Evolutionary conservation across 768 basidiomycete genomes (phyloP).

Genomic region (Phylloporus arenicola): DNA sequence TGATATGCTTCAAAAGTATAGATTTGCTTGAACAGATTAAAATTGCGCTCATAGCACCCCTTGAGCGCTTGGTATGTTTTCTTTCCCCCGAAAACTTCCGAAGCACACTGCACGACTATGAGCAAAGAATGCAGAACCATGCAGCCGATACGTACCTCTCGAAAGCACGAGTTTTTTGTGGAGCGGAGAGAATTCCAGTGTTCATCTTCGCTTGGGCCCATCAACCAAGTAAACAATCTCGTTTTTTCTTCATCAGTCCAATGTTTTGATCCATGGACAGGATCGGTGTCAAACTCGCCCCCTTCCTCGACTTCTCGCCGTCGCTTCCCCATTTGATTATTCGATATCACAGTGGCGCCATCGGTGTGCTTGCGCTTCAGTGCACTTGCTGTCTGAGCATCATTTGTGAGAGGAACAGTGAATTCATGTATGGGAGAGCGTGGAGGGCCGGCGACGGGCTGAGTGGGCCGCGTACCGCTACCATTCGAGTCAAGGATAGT

Average conservation of each 20-base stretch:
- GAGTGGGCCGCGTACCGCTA: constrained; percentile 18
- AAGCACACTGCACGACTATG: constrained; percentile 49
- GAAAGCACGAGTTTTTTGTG: constrained; percentile 77
- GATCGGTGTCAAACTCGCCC: constrained; percentile 29
- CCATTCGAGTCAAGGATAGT: constrained; percentile 28
- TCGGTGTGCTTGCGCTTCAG: constrained; percentile 49
- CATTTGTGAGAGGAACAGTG: constrained; percentile 26
- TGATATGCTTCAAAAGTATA: constrained; percentile 60
- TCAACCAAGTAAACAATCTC: constrained; percentile 72
- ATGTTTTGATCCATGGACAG: constrained; percentile 66
- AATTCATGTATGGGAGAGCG: constrained; percentile 32
- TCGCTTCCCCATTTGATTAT: constrained; percentile 25
- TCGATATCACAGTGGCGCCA: constrained; percentile 12
- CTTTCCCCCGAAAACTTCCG: constrained; percentile 65
- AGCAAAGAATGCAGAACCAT: background rate
- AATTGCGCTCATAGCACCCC: constrained; percentile 81
- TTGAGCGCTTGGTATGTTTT: constrained; percentile 83
- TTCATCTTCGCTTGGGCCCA: constrained; percentile 65
- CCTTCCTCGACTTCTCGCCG: constrained; percentile 28
- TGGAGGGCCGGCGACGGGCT: constrained; percentile 26
- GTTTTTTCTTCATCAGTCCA: constrained; percentile 85
- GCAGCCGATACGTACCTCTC: constrained; percentile 47
- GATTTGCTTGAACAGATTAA: constrained; percentile 80
- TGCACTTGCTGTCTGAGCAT: constrained; percentile 16
- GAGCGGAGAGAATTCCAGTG: constrained; percentile 75